These are phyloP conservation scores for Aurantiochytrium sp. DNA, from an alignment of 108 stramenopile genomes.

Conservation along the genomic window DNA sequence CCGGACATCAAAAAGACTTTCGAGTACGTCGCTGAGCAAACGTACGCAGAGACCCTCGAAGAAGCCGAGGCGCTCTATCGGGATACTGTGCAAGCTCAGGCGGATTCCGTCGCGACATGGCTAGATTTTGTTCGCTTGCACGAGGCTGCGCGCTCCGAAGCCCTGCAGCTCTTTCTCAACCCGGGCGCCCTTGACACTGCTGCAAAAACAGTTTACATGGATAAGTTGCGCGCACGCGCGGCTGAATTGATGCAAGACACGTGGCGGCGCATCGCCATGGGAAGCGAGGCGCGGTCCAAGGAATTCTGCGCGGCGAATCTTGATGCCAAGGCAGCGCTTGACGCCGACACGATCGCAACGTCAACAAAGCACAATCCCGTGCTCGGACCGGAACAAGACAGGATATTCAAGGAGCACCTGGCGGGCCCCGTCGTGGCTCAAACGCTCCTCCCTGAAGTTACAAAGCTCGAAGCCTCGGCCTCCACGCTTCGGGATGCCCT, in stretches of 20 bases:
- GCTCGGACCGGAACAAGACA: background rate
- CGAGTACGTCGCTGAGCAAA: slow-evolving; percentile 20
- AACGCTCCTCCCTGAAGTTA: background rate
- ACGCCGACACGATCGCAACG: background rate
- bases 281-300: background rate
- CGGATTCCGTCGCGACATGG: background rate
- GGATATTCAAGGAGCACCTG: background rate
- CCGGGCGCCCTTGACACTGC: background rate
- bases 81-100: background rate
- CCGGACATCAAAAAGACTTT: slow-evolving; percentile 31
- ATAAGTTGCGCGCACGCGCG: background rate
- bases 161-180: background rate
- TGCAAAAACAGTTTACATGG: background rate
- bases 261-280: background rate
- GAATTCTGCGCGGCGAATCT: background rate
- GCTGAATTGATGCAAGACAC: background rate
- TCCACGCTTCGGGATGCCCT: background rate
- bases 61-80: background rate
- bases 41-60: background rate
- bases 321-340: background rate
- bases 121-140: background rate
- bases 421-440: background rate
- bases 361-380: background rate
- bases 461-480: background rate
- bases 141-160: background rate